Conservation (phyloP, 2,329 filamentous ascomycete species). For the Fusarium sp. region DNA sequence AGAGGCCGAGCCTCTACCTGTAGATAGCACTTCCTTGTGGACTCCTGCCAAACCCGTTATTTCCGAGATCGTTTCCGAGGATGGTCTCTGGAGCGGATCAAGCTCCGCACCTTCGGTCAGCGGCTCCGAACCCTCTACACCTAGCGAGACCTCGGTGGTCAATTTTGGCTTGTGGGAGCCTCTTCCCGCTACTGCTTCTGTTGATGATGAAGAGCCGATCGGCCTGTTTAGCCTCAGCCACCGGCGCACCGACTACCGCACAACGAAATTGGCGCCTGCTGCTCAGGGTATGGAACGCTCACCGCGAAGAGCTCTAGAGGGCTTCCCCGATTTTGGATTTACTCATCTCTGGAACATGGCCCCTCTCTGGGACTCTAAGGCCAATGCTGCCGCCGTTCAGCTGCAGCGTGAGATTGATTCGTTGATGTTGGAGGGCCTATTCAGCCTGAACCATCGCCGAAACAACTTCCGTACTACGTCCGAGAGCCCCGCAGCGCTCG, state of each 20-base stretch:
- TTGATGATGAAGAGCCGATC: constrained; percentile 35
- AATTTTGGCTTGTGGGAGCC: constrained; percentile 43
- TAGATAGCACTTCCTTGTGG: constrained; percentile 43
- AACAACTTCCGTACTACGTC: constrained; percentile 45
- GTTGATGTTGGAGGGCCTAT: constrained; percentile 40
- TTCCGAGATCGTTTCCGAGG: constrained; percentile 25
- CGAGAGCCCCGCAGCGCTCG: constrained; percentile 44
- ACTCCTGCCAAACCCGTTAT: constrained; percentile 29
- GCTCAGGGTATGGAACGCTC: constrained; percentile 39
- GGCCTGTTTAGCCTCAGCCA: constrained; percentile 45
- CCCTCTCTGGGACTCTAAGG: constrained; percentile 42
- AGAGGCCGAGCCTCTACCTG: constrained; percentile 33
- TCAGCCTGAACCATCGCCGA: constrained; percentile 44
- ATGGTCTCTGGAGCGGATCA: constrained; percentile 40
- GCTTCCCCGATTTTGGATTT: constrained; percentile 38
- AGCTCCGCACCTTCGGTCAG: constrained; percentile 27
- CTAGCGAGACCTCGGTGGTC: constrained; percentile 23
- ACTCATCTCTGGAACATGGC: constrained; percentile 45
- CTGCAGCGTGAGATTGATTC: constrained; percentile 38
- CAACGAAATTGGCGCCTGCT: constrained; percentile 39
- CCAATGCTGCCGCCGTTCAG: constrained; percentile 31
- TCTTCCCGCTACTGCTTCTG: constrained; percentile 7
- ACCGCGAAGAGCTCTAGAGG: constrained; percentile 32
- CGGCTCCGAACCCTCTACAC: constrained; percentile 23
- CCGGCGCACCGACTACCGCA: constrained; percentile 41